Evolutionary conservation across 352 stramenopile genomes (phyloP).

Genomic region (Phytophthora hibernalis): DNA sequence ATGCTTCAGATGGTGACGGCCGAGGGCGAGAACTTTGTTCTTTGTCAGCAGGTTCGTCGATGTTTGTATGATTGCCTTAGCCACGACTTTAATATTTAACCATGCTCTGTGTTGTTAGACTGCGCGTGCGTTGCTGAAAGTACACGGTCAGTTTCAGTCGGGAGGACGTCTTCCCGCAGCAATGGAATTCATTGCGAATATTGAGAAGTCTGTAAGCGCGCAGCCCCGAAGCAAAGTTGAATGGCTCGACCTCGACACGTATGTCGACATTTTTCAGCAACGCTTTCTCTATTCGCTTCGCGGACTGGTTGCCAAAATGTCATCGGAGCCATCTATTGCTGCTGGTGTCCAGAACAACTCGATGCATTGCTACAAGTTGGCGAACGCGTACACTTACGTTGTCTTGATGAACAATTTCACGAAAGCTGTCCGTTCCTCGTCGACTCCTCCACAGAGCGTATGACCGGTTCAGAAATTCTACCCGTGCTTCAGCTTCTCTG

Average conservation of each 20-base stretch:
- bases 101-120: slow-evolving; percentile 30
- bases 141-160: slow-evolving; percentile 46
- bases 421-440: slow-evolving; percentile 33
- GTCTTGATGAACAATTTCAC: slow-evolving; percentile 62
- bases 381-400: slow-evolving; percentile 64
- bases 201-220: slow-evolving; percentile 44
- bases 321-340: slow-evolving; percentile 32
- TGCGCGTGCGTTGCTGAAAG: slow-evolving; percentile 54
- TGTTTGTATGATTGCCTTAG: background rate
- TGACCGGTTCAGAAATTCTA: slow-evolving; percentile 26
- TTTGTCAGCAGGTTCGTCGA: slow-evolving; percentile 89
- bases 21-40: slow-evolving; percentile 97
- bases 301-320: slow-evolving; percentile 46
- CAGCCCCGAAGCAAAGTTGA: slow-evolving; percentile 32
- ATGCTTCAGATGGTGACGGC: slow-evolving; percentile 96
- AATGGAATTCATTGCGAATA: slow-evolving; percentile 55
- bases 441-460: slow-evolving; percentile 27
- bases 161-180: slow-evolving; percentile 35
- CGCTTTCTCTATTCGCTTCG: slow-evolving; percentile 61
- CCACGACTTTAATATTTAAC: background rate
- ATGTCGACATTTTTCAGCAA: slow-evolving; percentile 58
- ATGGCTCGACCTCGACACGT: slow-evolving; percentile 49
- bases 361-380: slow-evolving; percentile 65
- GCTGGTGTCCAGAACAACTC: slow-evolving; percentile 68
- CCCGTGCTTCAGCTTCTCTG: slow-evolving; percentile 64